phyloP scores from a whole-genome alignment of 169 alveolate species.

The Cryptosporidium viatorum region DNA sequence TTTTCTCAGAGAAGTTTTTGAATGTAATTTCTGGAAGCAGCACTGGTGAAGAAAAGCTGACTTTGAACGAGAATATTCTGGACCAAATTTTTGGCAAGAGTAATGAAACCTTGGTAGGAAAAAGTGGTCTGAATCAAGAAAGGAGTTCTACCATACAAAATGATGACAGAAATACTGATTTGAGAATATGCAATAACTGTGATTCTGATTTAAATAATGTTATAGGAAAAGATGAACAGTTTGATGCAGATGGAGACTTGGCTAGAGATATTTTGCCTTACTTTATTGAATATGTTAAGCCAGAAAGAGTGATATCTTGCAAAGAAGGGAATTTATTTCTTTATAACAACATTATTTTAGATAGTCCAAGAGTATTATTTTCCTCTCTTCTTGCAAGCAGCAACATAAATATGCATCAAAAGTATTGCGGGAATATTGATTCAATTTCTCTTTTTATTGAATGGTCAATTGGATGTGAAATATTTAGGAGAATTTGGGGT shows the following conservation, averaged over 20 bases:
- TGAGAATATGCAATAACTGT: neutral
- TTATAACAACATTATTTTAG: conserved; percentile 8
- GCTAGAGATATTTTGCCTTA: conserved; percentile 30
- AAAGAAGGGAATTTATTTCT: neutral
- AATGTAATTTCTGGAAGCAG: neutral
- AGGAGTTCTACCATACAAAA: neutral
- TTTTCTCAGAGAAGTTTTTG: conserved; percentile 54
- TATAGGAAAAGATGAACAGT: neutral
- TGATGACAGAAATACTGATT: neutral
- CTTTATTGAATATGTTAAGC: conserved; percentile 46
- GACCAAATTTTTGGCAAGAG: conserved; percentile 15
- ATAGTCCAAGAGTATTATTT: conserved; percentile 69
- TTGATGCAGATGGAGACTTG: neutral
- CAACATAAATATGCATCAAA: conserved; percentile 45
- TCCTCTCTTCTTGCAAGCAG: conserved; percentile 57
- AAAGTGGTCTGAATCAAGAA: neutral
- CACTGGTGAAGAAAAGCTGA: conserved; percentile 16
- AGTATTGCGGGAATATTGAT: conserved; percentile 41
- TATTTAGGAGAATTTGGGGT: conserved; percentile 46
- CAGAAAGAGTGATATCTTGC: neutral
- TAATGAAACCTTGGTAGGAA: neutral
- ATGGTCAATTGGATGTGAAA: conserved; percentile 62
- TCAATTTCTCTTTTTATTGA: conserved; percentile 58
- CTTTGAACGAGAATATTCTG: neutral
- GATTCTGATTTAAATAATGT: neutral